Conservation (phyloP, 1,284 basidiomycete species). For the Rhodotorula sp. region DNA sequence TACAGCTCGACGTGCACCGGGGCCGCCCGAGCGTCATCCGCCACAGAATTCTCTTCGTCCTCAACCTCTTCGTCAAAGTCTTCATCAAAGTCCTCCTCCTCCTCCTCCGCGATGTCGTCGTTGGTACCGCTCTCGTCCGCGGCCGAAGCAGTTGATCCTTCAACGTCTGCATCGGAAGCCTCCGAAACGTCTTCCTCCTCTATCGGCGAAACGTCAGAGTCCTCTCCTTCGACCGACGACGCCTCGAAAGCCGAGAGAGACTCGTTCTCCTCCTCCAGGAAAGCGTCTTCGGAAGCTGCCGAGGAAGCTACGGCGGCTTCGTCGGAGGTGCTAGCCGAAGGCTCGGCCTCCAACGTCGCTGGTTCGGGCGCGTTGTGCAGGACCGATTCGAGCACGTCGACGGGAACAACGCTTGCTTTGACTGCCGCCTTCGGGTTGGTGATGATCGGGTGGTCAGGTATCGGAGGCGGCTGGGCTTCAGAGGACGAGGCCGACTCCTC, state of each 20-base stretch:
- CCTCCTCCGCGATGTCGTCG: conserved; percentile 3
- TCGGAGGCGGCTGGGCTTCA: too few relatives aligned
- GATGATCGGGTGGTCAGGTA: too few relatives aligned
- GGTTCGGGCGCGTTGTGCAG: not conserved
- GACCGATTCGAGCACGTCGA: not conserved
- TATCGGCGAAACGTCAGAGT: not conserved
- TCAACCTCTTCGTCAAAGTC: not conserved
- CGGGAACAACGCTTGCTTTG: not conserved
- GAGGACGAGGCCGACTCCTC: too few relatives aligned
- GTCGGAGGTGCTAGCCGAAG: not conserved
- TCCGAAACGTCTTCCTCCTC: not conserved
- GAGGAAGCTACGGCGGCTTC: not conserved
- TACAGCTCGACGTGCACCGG: conserved; percentile 11
- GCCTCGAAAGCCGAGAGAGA: conserved; percentile 13
- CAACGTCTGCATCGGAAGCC: not conserved
- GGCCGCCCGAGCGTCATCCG: not conserved
- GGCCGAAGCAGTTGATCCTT: not conserved
- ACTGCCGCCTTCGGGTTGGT: not conserved
- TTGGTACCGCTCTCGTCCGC: not conserved
- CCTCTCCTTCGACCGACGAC: conserved; percentile 4
- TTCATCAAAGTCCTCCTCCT: not conserved
- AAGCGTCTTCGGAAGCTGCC: too few relatives aligned
- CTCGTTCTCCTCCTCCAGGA: not conserved
- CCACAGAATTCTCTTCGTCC: not conserved
- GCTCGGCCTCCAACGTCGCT: not conserved